These are phyloP conservation scores for Wallacemonas rigidus DNA, from an alignment of 208 protist genomes.

Conservation along the genomic window DNA sequence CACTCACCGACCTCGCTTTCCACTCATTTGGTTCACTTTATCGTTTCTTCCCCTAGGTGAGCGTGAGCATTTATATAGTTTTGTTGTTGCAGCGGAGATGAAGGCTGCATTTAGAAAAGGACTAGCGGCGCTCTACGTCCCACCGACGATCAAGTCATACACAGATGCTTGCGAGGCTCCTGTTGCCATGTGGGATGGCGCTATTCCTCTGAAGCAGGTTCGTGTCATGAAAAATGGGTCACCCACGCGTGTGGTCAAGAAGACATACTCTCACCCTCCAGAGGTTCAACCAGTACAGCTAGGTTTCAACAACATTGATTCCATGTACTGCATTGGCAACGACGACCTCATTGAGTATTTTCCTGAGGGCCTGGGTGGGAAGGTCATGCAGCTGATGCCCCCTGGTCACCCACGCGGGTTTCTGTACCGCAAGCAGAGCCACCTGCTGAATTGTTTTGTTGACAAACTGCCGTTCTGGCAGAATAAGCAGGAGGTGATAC, in stretches of 20 bases:
- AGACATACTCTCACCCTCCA: slow-evolving; percentile 81
- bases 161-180: slow-evolving; percentile 90
- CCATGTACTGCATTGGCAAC: slow-evolving; percentile 92
- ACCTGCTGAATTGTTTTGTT: slow-evolving; percentile 89
- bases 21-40: too few species aligned
- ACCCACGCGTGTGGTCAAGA: slow-evolving; percentile 52
- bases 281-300: slow-evolving; percentile 63
- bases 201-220: slow-evolving; percentile 78
- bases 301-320: slow-evolving; percentile 85
- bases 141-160: slow-evolving; percentile 61
- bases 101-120: slow-evolving; percentile 49
- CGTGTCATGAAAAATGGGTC: slow-evolving; percentile 57
- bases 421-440: slow-evolving; percentile 88
- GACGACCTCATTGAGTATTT: slow-evolving; percentile 85
- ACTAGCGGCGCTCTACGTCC: slow-evolving; percentile 59
- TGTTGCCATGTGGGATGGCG: slow-evolving; percentile 83
- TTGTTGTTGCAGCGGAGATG: slow-evolving; percentile 24
- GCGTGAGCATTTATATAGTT: too few species aligned
- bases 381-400: slow-evolving; percentile 91
- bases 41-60: too few species aligned
- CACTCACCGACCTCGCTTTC: too few species aligned
- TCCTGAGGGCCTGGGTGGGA: slow-evolving; percentile 87
- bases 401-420: slow-evolving; percentile 90
- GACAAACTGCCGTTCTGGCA: slow-evolving; percentile 87
- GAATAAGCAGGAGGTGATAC: slow-evolving; percentile 58